These are phyloP conservation scores for Diaporthe citri DNA, from an alignment of 2,329 filamentous ascomycete species.

Conservation along the genomic window DNA sequence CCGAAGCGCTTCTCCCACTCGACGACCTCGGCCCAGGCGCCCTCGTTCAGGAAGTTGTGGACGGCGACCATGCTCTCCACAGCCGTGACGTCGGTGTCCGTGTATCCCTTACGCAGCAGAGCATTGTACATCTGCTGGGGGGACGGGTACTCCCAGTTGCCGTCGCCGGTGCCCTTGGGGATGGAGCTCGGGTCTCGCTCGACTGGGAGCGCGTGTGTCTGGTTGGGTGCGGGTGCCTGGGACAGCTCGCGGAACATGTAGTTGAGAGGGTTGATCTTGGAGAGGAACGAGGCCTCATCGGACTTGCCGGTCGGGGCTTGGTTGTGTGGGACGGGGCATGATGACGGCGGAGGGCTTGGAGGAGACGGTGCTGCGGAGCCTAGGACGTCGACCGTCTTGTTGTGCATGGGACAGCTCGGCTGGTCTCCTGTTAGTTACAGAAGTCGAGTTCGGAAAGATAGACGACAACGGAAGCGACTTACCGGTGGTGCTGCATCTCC, in stretches of 20 bases:
- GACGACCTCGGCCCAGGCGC: slow-evolving; percentile 94
- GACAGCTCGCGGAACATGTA: slow-evolving; percentile 94
- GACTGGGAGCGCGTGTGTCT: slow-evolving; percentile 81
- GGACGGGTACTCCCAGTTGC: slow-evolving; percentile 97
- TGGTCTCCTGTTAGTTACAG: slow-evolving; percentile 48
- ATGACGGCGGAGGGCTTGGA: slow-evolving; percentile 50
- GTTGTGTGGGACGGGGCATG: slow-evolving; percentile 62
- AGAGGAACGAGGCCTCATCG: slow-evolving; percentile 60
- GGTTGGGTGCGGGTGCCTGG: slow-evolving; percentile 80
- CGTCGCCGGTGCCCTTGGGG: slow-evolving; percentile 82
- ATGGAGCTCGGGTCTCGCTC: slow-evolving; percentile 89
- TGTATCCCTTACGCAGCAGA: slow-evolving; percentile 94
- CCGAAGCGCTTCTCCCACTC: slow-evolving; percentile 92
- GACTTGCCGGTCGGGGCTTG: slow-evolving; percentile 37
- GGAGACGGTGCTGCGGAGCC: slow-evolving; percentile 49
- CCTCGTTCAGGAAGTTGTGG: slow-evolving; percentile 98
- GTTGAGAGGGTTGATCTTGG: slow-evolving; percentile 79
- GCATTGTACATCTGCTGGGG: slow-evolving; percentile 99
- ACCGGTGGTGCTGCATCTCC: slow-evolving; percentile 55
- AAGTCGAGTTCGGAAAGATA: neutral
- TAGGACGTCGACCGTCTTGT: slow-evolving; percentile 63
- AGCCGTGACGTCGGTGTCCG: slow-evolving; percentile 91
- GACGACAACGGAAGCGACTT: slow-evolving; percentile 42
- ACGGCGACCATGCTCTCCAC: slow-evolving; percentile 98
- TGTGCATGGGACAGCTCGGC: slow-evolving; percentile 71